phyloP scores from a whole-genome alignment of 495 filamentous ascomycete genomes.

The Aspergillus homomorphus region DNA sequence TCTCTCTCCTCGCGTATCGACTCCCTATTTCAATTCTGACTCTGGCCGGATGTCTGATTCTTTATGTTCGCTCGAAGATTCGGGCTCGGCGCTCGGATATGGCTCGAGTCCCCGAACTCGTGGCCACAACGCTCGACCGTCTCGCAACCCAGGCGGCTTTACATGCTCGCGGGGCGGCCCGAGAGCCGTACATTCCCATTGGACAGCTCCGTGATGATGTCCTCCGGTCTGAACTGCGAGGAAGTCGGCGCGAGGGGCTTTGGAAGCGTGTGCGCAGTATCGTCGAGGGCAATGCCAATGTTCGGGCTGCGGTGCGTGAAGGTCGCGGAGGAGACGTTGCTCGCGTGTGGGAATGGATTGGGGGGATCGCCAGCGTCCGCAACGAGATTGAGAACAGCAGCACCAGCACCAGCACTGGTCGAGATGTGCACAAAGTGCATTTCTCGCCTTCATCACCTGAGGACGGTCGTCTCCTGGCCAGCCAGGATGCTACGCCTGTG shows the following conservation, averaged over 20 bases:
- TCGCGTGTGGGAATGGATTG: constrained; percentile 96
- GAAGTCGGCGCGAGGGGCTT: constrained; percentile 66
- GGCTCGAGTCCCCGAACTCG: constrained; percentile 71
- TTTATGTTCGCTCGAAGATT: constrained; percentile 58
- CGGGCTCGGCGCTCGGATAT: constrained; percentile 57
- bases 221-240: constrained; percentile 73
- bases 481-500: constrained; percentile 17
- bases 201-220: constrained; percentile 91
- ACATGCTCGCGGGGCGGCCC: constrained; percentile 60
- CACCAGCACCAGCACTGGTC: constrained; percentile 29
- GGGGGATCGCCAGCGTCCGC: constrained; percentile 50
- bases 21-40: constrained; percentile 77
- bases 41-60: constrained; percentile 41
- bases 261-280: constrained; percentile 79
- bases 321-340: constrained; percentile 79
- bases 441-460: constrained; percentile 26
- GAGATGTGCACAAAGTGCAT: constrained; percentile 48
- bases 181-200: constrained; percentile 75
- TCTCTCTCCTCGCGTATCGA: constrained; percentile 93
- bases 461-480: constrained; percentile 39
- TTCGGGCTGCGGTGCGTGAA: constrained; percentile 80
- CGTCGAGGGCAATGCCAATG: constrained; percentile 91
- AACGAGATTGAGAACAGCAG: constrained; percentile 32
- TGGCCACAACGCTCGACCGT: constrained; percentile 75
- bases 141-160: constrained; percentile 78